Conservation (phyloP, 2,329 filamentous ascomycete species). For the Mariannaea elegans region DNA sequence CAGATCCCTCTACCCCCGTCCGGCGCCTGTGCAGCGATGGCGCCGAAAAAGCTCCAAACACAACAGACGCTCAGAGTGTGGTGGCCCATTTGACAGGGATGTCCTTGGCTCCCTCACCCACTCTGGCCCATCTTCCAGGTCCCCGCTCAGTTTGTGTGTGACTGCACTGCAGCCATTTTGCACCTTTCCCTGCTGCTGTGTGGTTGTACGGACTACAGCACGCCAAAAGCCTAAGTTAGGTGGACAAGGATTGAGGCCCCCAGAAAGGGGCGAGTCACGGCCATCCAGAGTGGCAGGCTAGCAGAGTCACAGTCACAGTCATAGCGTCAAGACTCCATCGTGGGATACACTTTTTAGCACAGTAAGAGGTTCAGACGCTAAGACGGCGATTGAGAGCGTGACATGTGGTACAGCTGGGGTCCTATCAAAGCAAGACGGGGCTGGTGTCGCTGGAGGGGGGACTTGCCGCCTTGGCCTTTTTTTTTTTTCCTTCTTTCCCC, state of each 20-base stretch:
- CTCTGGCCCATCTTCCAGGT: neutral
- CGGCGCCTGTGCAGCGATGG: slow-evolving; percentile 39
- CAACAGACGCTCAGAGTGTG: neutral
- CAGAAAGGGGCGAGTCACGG: neutral
- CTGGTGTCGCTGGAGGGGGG: slow-evolving; percentile 10
- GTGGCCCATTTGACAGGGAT: neutral
- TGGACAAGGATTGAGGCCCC: neutral
- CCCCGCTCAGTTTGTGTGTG: neutral
- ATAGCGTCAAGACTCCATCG: neutral
- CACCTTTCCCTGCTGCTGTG: neutral
- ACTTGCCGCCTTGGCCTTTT: neutral
- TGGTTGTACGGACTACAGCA: no score
- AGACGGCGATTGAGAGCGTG: slow-evolving; percentile 31
- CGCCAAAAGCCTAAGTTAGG: neutral
- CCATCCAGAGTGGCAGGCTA: neutral
- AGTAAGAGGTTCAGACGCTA: slow-evolving; percentile 12
- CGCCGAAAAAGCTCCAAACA: neutral
- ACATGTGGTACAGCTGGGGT: slow-evolving; percentile 38
- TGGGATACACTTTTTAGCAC: neutral
- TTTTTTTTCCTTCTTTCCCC: neutral
- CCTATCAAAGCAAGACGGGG: slow-evolving; percentile 40
- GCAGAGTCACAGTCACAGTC: neutral
- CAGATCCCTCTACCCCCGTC: slow-evolving; percentile 18
- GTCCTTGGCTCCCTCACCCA: neutral
- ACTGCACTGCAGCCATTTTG: neutral